Conservation (phyloP, 441 rosid species). For the Metrosideros polymorpha region DNA sequence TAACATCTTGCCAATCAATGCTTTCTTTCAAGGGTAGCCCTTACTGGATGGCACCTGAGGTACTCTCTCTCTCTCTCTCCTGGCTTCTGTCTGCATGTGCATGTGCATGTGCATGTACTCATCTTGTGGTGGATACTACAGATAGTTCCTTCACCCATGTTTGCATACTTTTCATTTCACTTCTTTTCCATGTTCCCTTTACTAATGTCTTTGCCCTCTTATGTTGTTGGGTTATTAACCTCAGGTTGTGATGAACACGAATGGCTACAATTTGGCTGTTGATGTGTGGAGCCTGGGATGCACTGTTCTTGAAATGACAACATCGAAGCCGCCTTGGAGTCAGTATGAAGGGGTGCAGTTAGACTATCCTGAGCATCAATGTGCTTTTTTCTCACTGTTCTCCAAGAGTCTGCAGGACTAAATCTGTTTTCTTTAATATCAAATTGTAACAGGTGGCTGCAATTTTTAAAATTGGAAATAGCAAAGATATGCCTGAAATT, state of each 20-base stretch:
- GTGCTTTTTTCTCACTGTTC: neutral
- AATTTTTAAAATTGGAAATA: constrained; percentile 90
- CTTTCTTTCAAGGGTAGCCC: constrained; percentile 99
- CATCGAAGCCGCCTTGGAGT: constrained; percentile 93
- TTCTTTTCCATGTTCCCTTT: neutral
- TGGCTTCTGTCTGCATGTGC: neutral
- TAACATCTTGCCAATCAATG: constrained; percentile 61
- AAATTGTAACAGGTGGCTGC: constrained; percentile 77
- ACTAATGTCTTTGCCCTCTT: neutral
- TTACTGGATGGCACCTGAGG: constrained; percentile 99
- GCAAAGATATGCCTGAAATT: constrained; percentile 86
- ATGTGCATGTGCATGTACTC: neutral
- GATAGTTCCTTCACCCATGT: neutral
- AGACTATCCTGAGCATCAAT: neutral
- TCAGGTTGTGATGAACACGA: constrained; percentile 88
- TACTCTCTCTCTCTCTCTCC: constrained; percentile 14
- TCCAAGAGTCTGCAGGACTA: neutral
- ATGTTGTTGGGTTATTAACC: constrained; percentile 1
- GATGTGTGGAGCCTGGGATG: constrained; percentile 99
- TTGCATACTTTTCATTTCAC: neutral
- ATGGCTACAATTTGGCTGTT: constrained; percentile 77
- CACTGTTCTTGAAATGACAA: constrained; percentile 94
- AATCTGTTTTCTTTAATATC: neutral
- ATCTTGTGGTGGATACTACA: neutral
- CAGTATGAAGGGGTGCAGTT: constrained; percentile 84